These are phyloP conservation scores for Sclerotiophoma versabilis DNA, from an alignment of 2,329 filamentous ascomycete species.

Conservation along the genomic window DNA sequence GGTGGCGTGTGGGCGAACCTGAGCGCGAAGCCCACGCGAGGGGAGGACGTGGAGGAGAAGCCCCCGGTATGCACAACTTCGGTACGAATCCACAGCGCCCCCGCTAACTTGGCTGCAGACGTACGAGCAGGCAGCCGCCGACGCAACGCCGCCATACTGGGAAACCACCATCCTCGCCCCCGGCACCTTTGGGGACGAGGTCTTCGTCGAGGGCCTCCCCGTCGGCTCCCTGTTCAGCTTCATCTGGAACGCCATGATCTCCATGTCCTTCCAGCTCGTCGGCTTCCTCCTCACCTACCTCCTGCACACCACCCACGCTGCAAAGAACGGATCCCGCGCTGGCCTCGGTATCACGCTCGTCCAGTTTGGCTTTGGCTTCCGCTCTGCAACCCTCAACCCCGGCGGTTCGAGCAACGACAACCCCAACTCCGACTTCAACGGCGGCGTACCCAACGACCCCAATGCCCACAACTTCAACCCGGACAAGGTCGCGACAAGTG, in stretches of 20 bases:
- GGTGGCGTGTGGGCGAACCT: constrained; percentile 98
- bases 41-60: constrained; percentile 84
- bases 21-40: constrained; percentile 84
- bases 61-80: constrained; percentile 75
- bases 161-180: constrained; percentile 97
- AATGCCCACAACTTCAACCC: constrained; percentile 91
- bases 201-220: constrained; percentile 95
- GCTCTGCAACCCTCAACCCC: constrained; percentile 56
- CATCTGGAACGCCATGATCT: constrained; percentile 91
- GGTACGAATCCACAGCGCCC: not conserved
- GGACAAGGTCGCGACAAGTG: constrained; percentile 61
- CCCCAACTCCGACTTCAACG: constrained; percentile 59
- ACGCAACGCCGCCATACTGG: constrained; percentile 97
- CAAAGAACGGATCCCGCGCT: constrained; percentile 94
- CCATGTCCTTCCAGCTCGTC: constrained; percentile 95
- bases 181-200: constrained; percentile 89
- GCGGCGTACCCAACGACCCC: constrained; percentile 79
- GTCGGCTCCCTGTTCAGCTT: constrained; percentile 89
- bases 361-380: constrained; percentile 97
- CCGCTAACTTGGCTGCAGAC: constrained; percentile 66
- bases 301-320: constrained; percentile 95
- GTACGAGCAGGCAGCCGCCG: constrained; percentile 97
- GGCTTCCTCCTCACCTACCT: constrained; percentile 98
- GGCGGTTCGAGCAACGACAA: constrained; percentile 50
- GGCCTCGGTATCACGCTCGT: constrained; percentile 94